These are phyloP conservation scores for Chaetomium sp. DNA, from an alignment of 2,329 filamentous ascomycete genomes.

Conservation along the genomic window DNA sequence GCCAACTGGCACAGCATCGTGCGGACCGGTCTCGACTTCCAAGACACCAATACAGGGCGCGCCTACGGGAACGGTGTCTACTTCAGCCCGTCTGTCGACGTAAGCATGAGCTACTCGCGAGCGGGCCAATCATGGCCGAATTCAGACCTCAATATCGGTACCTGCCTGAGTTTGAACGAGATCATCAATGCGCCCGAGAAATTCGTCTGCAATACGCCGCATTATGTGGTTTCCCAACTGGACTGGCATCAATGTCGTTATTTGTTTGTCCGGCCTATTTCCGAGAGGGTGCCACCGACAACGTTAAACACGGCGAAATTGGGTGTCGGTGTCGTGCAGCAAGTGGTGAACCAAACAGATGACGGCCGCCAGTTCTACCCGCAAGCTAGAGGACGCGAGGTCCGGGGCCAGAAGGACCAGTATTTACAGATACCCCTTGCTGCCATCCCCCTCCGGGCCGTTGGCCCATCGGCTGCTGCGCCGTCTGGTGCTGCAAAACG, in stretches of 20 bases:
- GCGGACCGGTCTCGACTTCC: constrained; percentile 76
- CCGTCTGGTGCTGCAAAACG: constrained; percentile 17
- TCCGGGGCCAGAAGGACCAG: constrained; percentile 21
- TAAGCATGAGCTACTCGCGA: constrained; percentile 56
- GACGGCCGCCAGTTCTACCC: constrained; percentile 13
- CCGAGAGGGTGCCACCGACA: not conserved
- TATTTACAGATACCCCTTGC: constrained; percentile 39
- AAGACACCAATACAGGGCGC: constrained; percentile 63
- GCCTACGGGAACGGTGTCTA: constrained; percentile 81
- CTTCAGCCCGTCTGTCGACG: constrained; percentile 63
- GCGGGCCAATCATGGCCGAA: constrained; percentile 53
- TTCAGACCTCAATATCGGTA: constrained; percentile 62
- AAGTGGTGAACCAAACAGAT: not conserved
- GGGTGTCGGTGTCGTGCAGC: too few relatives aligned
- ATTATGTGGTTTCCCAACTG: constrained; percentile 71
- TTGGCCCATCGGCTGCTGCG: not conserved
- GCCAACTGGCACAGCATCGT: constrained; percentile 90
- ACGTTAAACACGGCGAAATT: too few relatives aligned
- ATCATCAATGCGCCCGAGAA: constrained; percentile 72
- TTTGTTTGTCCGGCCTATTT: constrained; percentile 59
- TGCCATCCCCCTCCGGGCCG: constrained; percentile 38
- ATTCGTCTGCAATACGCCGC: constrained; percentile 59
- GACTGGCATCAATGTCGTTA: constrained; percentile 93
- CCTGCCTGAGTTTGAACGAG: constrained; percentile 77
- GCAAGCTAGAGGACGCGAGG: constrained; percentile 29